These are phyloP conservation scores for Cornus florida DNA, from an alignment of 148 eudicot species.

Conservation along the genomic window DNA sequence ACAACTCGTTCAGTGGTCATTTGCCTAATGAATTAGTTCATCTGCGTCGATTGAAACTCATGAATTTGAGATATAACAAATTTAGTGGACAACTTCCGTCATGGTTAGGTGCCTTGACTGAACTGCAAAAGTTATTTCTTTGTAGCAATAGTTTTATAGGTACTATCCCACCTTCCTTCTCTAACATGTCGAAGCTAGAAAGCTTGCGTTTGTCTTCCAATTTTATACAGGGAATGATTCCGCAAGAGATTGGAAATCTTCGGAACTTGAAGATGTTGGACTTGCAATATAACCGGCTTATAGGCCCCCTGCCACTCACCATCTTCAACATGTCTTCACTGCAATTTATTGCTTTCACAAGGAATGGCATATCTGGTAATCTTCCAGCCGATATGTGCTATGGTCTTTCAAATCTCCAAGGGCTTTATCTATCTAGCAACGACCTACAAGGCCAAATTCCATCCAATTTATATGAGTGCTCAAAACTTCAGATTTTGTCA, in stretches of 20 bases:
- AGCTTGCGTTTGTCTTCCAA: too few relatives aligned
- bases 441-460: conserved; percentile 3
- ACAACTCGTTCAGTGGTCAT: conserved; percentile 6
- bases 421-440: neutral
- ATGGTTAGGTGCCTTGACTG: too few relatives aligned
- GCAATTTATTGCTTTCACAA: neutral
- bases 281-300: neutral
- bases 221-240: too few relatives aligned
- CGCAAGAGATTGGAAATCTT: too few relatives aligned
- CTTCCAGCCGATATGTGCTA: neutral
- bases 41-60: neutral
- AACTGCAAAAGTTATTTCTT: too few relatives aligned
- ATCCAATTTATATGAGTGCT: neutral
- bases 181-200: neutral
- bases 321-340: neutral
- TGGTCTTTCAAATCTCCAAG: neutral
- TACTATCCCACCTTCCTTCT: neutral
- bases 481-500: neutral
- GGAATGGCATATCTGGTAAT: neutral
- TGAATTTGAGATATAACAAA: neutral
- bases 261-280: neutral
- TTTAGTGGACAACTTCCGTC: too few relatives aligned
- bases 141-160: neutral
- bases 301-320: neutral
- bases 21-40: neutral